Conservation (phyloP, 495 filamentous ascomycete genomes). For the Massariosphaeria phaeospora region DNA sequence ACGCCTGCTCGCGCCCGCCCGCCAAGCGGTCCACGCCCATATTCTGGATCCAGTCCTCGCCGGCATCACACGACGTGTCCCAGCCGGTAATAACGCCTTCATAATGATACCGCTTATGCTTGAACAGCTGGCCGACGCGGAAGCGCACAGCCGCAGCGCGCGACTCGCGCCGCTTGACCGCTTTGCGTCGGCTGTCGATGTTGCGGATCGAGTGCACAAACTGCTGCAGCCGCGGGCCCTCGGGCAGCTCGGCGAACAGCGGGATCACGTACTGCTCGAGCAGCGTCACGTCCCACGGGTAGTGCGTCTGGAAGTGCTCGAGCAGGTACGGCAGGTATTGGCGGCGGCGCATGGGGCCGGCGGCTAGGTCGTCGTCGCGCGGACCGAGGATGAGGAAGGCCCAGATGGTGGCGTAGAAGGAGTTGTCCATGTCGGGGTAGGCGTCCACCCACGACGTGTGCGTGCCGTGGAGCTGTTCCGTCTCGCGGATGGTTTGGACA, state of each 20-base stretch:
- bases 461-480: conserved; percentile 1
- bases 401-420: conserved; percentile 76
- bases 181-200: conserved; percentile 57
- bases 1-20: conserved; percentile 65
- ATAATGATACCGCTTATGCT: conserved; percentile 75
- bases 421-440: conserved; percentile 54
- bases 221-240: conserved; percentile 44
- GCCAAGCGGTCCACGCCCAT: conserved; percentile 60
- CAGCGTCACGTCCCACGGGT: conserved; percentile 52
- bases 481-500: conserved; percentile 40
- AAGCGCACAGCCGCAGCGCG: conserved; percentile 52
- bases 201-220: conserved; percentile 56
- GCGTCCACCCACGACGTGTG: conserved; percentile 12
- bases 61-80: conserved; percentile 58
- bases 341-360: conserved; percentile 46
- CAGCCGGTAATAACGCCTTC: conserved; percentile 80
- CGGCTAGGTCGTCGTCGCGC: conserved; percentile 39
- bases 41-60: conserved; percentile 53
- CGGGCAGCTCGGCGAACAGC: conserved; percentile 45
- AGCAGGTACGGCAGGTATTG: conserved; percentile 63
- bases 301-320: conserved; percentile 60
- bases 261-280: conserved; percentile 59
- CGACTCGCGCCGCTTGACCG: conserved; percentile 48
- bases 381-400: conserved; percentile 57
- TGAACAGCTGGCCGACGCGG: conserved; percentile 78